phyloP scores from a whole-genome alignment of 2,329 filamentous ascomycete species.

The Curvularia lunata region DNA sequence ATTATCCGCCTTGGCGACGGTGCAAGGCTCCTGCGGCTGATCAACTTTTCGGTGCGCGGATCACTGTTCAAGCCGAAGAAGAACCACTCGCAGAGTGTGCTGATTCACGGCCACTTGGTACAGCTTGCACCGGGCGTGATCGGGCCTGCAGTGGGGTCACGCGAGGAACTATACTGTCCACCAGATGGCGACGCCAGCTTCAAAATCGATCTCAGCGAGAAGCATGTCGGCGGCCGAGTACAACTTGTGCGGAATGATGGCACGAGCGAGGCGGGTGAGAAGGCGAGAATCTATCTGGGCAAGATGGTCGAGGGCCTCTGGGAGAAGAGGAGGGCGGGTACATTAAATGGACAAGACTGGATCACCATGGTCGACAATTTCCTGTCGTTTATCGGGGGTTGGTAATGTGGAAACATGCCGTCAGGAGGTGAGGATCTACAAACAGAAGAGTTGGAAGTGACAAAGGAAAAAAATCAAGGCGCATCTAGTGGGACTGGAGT shows the following conservation, averaged over 20 bases:
- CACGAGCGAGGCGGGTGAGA: constrained; percentile 37
- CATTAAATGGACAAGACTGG: constrained; percentile 45
- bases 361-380: constrained; percentile 46
- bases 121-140: constrained; percentile 24
- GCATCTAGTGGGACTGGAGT: background rate
- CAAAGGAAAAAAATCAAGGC: background rate
- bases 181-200: constrained; percentile 49
- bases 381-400: constrained; percentile 42
- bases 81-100: constrained; percentile 29
- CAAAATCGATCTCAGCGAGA: constrained; percentile 47
- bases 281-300: constrained; percentile 29
- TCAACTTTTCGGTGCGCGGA: constrained; percentile 44
- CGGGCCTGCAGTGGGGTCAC: constrained; percentile 13
- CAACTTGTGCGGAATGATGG: constrained; percentile 45
- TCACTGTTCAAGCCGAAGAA: constrained; percentile 43
- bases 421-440: background rate
- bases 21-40: constrained; percentile 39
- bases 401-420: constrained; percentile 15
- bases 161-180: constrained; percentile 35
- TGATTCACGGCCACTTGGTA: constrained; percentile 30
- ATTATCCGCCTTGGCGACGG: constrained; percentile 45
- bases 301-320: constrained; percentile 39
- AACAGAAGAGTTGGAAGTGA: background rate
- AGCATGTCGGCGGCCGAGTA: constrained; percentile 41
- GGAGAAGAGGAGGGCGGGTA: constrained; percentile 42